Evolutionary conservation across 2,329 filamentous ascomycete species (phyloP), one percentile per base, ranked within the genome.

Genomic region (Alternaria triticina): DNA sequence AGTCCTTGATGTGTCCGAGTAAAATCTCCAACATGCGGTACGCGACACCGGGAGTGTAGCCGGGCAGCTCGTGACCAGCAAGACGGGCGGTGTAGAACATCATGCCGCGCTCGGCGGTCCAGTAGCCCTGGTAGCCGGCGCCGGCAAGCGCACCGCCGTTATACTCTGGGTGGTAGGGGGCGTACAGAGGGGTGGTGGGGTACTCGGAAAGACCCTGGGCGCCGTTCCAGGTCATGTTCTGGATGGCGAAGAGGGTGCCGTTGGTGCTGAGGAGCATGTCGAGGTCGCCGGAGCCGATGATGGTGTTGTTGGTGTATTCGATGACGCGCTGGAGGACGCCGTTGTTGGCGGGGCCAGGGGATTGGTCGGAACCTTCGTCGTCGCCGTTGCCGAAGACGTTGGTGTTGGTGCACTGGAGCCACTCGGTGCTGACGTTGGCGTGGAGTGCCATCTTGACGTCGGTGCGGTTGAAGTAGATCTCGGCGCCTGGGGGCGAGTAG

Each of bases 171-270:
- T 84, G 81, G 70, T 82, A 82, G 0, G 83, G 83, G 1, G 78
- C 78, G 63, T 82, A 83, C 46, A 85, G 79, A 1, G 74, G 74
- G n/a, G 72, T 77, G 17, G 65, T 71, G 0, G 84, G 84, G 22
- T 80, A 80, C 6, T 71, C 60, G 23, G 83, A 79, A 45, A 86
- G 81, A 11, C 84, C 84, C 54, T 84, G 82, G 3, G 71, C 64
- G 13, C 84, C 84, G 69, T 84, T 82, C 83, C 84, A 86, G 3
- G 84, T 86, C 78, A 86, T 82, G 74, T 86, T 86, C 70, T 86
- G 84, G 43, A 87, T 77, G 4, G 83, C 81, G 20, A 87, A 77
- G 5, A 86, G 77, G 0, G 85, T 86, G 3, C 84, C 85, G 67
- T 86, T 85, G 27, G 83, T 84, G 51, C 78, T 75, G 50, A 87